These are phyloP conservation scores for Spinellus fusiger DNA, from an alignment of 192 early-diverging fungal species.

Conservation along the genomic window DNA sequence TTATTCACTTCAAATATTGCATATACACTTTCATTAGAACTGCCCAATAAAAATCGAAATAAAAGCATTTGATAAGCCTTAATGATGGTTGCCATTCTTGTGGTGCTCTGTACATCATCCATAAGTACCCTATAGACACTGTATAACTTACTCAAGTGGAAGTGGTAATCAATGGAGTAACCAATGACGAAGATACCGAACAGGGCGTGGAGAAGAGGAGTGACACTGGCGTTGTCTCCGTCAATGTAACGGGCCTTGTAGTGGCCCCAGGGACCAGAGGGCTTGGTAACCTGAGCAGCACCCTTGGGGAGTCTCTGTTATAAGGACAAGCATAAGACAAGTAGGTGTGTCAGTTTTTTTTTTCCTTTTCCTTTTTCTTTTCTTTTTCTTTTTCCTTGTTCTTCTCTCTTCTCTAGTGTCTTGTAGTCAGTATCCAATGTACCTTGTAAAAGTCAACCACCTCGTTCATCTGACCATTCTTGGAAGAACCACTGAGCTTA, in stretches of 20 bases:
- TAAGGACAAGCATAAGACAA: neutral
- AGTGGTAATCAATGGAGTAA: conserved; percentile 71
- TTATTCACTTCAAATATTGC: neutral
- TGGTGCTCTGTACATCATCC: conserved; percentile 55
- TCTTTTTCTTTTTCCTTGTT: neutral
- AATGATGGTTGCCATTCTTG: conserved; percentile 81
- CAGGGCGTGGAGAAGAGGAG: conserved; percentile 60
- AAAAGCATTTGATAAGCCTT: conserved; percentile 21
- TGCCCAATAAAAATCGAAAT: neutral
- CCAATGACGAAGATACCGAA: conserved; percentile 52
- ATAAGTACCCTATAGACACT: neutral
- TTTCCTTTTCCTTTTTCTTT: neutral
- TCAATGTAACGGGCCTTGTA: conserved; percentile 72
- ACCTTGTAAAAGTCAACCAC: conserved; percentile 68
- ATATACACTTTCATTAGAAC: too few species aligned
- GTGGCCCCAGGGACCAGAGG: conserved; percentile 47
- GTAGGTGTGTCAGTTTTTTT: neutral
- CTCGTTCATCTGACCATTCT: conserved; percentile 51
- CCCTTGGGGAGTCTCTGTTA: conserved; percentile 65
- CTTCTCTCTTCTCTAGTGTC: neutral
- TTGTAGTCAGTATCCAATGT: neutral
- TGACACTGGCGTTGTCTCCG: conserved; percentile 61
- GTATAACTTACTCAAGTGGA: conserved; percentile 62
- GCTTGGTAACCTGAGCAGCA: conserved; percentile 40
- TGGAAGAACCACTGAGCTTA: conserved; percentile 49